Conservation (phyloP, 1,284 basidiomycete species). For the Moesziomyces sp. region DNA sequence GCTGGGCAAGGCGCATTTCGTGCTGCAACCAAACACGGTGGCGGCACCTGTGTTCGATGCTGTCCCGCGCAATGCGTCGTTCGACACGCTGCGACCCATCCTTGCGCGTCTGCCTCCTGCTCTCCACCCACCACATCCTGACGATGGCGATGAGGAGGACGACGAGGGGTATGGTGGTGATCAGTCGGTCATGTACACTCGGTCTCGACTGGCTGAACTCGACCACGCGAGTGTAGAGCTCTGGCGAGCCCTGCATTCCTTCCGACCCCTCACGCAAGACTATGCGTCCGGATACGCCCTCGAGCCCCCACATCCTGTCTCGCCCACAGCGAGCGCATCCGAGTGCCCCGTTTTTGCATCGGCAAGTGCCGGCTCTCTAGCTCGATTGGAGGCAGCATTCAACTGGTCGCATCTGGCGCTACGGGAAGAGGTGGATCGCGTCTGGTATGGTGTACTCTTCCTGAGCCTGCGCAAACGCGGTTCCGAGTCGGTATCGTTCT, state of each 20-base stretch:
- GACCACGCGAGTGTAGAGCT: constrained; percentile 41
- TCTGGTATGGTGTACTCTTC: constrained; percentile 63
- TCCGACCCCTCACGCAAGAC: constrained; percentile 44
- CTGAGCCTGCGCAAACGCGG: constrained; percentile 43
- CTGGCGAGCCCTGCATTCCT: constrained; percentile 51
- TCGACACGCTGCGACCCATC: constrained; percentile 51
- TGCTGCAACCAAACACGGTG: constrained; percentile 19
- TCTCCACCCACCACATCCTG: neutral
- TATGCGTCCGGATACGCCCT: constrained; percentile 50
- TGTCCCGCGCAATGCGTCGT: constrained; percentile 45
- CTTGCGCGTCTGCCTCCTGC: constrained; percentile 41
- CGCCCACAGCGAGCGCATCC: constrained; percentile 1
- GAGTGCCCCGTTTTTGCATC: constrained; percentile 47
- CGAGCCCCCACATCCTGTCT: constrained; percentile 35
- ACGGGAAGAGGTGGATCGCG: constrained; percentile 9
- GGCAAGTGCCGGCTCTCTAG: constrained; percentile 8
- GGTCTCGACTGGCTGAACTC: constrained; percentile 43
- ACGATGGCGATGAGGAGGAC: neutral
- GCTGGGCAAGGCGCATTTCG: constrained; percentile 40
- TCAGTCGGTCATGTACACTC: constrained; percentile 45
- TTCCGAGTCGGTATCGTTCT: constrained; percentile 42
- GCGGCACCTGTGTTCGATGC: constrained; percentile 40
- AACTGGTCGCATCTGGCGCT: constrained; percentile 52
- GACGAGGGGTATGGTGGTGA: neutral
- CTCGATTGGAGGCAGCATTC: constrained; percentile 38